Evolutionary conservation across 2,329 filamentous ascomycete species (phyloP).

Genomic region (Xylaria sp.): DNA sequence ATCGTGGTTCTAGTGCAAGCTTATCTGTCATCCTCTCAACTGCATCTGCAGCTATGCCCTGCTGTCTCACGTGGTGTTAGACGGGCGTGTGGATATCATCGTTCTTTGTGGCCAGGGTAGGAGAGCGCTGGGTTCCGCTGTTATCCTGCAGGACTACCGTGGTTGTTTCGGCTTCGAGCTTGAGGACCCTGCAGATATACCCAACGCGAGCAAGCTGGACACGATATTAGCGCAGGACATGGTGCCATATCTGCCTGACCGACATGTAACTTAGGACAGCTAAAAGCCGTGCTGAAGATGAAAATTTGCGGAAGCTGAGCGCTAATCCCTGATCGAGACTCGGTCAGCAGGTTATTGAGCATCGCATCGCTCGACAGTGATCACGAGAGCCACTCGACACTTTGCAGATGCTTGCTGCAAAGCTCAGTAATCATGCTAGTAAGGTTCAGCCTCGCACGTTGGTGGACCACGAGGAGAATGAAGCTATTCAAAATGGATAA

Average conservation of each 20-base stretch:
- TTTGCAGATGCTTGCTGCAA: not conserved
- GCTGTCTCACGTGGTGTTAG: not conserved
- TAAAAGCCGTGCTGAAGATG: not conserved
- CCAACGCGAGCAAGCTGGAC: not conserved
- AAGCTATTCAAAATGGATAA: slow-evolving; percentile 7
- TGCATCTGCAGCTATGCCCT: not conserved
- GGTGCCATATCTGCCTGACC: not conserved
- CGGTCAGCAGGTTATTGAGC: not conserved
- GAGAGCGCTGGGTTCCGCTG: not conserved
- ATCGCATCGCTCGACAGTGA: not conserved
- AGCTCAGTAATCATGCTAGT: not conserved
- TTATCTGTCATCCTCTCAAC: not conserved
- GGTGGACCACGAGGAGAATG: not conserved
- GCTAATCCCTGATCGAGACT: not conserved
- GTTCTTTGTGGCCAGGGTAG: not conserved
- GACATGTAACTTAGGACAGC: not conserved
- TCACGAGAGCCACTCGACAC: not conserved
- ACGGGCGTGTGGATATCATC: not conserved
- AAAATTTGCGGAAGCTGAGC: not conserved
- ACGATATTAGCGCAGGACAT: not conserved
- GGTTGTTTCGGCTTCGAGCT: not conserved
- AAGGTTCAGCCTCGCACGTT: not conserved
- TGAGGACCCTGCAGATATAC: not conserved
- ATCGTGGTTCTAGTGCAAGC: not conserved
- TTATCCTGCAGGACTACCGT: not conserved